Conservation (phyloP, 176 grass and related monocot genomes). For the Neostapfia colusana region DNA sequence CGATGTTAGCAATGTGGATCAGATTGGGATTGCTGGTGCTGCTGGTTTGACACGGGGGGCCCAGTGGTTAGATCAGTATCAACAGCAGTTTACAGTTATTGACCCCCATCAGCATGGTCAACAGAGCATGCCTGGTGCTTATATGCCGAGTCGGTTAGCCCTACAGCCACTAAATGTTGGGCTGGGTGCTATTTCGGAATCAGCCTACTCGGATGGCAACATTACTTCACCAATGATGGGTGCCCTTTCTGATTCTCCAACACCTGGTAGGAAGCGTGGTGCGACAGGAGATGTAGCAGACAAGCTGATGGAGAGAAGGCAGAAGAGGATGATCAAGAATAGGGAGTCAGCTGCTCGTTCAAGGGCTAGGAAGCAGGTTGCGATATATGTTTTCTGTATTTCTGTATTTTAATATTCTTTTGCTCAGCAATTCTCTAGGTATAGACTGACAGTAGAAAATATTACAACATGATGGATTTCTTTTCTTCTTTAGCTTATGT, state of each 20-base stretch:
- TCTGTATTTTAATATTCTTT: background rate
- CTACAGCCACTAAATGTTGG: slow-evolving; percentile 47
- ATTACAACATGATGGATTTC: background rate
- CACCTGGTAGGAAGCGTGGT: slow-evolving; percentile 58
- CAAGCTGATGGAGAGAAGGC: slow-evolving; percentile 84
- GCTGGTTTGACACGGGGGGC: slow-evolving; percentile 12
- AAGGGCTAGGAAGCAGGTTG: slow-evolving; percentile 98
- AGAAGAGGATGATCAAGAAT: slow-evolving; percentile 99
- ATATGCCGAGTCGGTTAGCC: slow-evolving; percentile 32
- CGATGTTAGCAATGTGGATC: slow-evolving; percentile 29
- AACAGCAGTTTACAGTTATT: slow-evolving; percentile 43
- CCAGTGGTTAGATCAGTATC: slow-evolving; percentile 53
- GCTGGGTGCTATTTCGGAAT: slow-evolving; percentile 39
- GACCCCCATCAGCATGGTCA: slow-evolving; percentile 40
- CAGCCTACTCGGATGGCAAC: slow-evolving; percentile 46
- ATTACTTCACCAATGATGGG: slow-evolving; percentile 51
- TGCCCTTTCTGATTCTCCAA: slow-evolving; percentile 53
- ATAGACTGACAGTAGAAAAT: slow-evolving; percentile 13
- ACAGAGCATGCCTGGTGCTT: slow-evolving; percentile 35
- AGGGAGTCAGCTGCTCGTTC: slow-evolving; percentile 96
- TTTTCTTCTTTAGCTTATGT: slow-evolving; percentile 13
- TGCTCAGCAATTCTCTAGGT: slow-evolving; percentile 1
- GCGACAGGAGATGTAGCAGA: slow-evolving; percentile 49
- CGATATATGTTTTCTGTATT: slow-evolving; percentile 14
- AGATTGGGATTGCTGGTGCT: slow-evolving; percentile 13